These are phyloP conservation scores for Ceriops decandra DNA, from an alignment of 345 rosid genomes.

Conservation along the genomic window DNA sequence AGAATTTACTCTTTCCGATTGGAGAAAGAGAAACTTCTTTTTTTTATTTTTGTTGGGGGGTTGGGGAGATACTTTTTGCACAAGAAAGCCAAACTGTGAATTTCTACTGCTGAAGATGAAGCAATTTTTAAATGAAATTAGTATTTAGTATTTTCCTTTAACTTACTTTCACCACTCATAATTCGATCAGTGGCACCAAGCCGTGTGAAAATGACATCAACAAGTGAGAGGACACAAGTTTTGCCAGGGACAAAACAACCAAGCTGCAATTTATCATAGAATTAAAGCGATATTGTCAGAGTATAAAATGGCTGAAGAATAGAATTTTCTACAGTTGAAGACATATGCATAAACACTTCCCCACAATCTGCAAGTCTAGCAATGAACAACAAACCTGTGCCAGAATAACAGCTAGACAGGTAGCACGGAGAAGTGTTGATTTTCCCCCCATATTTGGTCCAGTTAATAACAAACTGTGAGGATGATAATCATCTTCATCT, in stretches of 20 bases:
- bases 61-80: too few relatives aligned
- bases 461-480: slow-evolving; percentile 65
- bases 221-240: slow-evolving; percentile 62
- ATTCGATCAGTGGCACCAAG: slow-evolving; percentile 92
- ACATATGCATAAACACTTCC: not conserved
- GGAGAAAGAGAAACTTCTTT: not conserved
- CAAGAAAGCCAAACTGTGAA: not conserved
- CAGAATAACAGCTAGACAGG: slow-evolving; percentile 81
- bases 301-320: not conserved
- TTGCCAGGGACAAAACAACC: slow-evolving; percentile 84
- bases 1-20: not conserved
- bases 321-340: slow-evolving; percentile 2
- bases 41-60: too few relatives aligned
- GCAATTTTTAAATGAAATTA: not conserved
- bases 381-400: slow-evolving; percentile 52
- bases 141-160: not conserved
- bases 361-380: not conserved
- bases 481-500: slow-evolving; percentile 41
- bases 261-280: slow-evolving; percentile 48
- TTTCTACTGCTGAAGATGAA: not conserved
- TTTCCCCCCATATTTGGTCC: slow-evolving; percentile 99
- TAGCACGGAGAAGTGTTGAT: slow-evolving; percentile 88
- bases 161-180: slow-evolving; percentile 95
- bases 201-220: slow-evolving; percentile 81
- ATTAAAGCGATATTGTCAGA: not conserved